Evolutionary conservation across 2,329 filamentous ascomycete genomes (phyloP).

Genomic region (Clarireedia monteithiana): DNA sequence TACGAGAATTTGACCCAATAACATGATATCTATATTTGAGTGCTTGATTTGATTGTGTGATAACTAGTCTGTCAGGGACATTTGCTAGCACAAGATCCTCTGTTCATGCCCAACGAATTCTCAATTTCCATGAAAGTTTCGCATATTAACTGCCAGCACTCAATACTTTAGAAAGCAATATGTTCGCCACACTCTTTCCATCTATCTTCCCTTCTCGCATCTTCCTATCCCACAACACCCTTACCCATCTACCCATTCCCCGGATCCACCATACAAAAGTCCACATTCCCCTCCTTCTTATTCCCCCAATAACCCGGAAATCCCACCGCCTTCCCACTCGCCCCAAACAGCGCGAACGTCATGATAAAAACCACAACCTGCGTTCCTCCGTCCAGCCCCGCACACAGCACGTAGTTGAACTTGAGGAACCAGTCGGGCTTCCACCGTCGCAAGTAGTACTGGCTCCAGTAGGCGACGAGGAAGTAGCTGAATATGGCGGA

Average conservation of each 20-base stretch:
- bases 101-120: too few relatives aligned
- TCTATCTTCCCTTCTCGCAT: too few relatives aligned
- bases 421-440: slow-evolving; percentile 59
- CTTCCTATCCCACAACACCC: too few relatives aligned
- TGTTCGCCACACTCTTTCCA: too few relatives aligned
- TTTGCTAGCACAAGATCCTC: too few relatives aligned
- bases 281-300: slow-evolving; percentile 5
- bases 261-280: neutral
- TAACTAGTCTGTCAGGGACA: too few relatives aligned
- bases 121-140: too few relatives aligned
- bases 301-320: slow-evolving; percentile 27
- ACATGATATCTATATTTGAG: too few relatives aligned
- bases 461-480: slow-evolving; percentile 57
- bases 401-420: slow-evolving; percentile 71
- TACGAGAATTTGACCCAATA: neutral
- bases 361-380: slow-evolving; percentile 60
- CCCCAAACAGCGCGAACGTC: slow-evolving; percentile 42
- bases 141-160: too few relatives aligned
- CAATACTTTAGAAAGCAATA: too few relatives aligned
- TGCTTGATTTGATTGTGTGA: too few relatives aligned
- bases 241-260: neutral
- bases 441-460: slow-evolving; percentile 54
- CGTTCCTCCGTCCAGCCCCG: slow-evolving; percentile 61
- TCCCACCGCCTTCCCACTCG: slow-evolving; percentile 20
- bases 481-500: slow-evolving; percentile 66